These are phyloP conservation scores for Tylopilus sp. DNA, from an alignment of 1,284 basidiomycete species.

Conservation along the genomic window DNA sequence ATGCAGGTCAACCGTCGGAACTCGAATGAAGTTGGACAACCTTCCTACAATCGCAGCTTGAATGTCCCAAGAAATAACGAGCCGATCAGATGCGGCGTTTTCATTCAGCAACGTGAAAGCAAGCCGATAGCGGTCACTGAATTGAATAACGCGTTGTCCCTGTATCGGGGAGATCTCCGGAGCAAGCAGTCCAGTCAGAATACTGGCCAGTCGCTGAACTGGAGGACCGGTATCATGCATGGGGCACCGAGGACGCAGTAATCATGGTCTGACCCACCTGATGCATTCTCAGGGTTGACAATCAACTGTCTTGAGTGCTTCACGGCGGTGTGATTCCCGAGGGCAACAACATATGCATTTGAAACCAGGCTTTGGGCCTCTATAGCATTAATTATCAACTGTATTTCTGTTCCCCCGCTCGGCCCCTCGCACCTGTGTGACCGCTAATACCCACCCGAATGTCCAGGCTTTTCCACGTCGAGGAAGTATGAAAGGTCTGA, in stretches of 20 bases:
- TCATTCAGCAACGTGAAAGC: constrained; percentile 86
- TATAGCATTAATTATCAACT: constrained; percentile 15
- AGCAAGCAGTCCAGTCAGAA: constrained; percentile 46
- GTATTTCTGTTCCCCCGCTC: background rate
- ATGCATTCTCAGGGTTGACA: constrained; percentile 26
- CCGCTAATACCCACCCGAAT: constrained; percentile 29
- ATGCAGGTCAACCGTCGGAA: constrained; percentile 15
- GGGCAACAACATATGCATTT: constrained; percentile 21
- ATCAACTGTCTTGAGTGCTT: constrained; percentile 20
- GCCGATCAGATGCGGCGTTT: constrained; percentile 67
- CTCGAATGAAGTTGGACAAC: constrained; percentile 26
- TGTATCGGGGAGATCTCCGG: constrained; percentile 45
- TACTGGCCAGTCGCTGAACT: constrained; percentile 37
- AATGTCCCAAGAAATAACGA: constrained; percentile 71
- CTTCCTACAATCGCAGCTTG: constrained; percentile 58
- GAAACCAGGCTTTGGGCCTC: constrained; percentile 12
- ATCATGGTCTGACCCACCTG: constrained; percentile 24
- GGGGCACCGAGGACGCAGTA: constrained; percentile 8
- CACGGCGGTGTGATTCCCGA: constrained; percentile 28
- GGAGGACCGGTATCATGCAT: constrained; percentile 1
- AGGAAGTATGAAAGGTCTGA: constrained; percentile 20
- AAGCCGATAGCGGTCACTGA: constrained; percentile 74
- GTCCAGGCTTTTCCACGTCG: constrained; percentile 40
- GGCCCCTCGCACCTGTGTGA: constrained; percentile 27
- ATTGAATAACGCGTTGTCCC: constrained; percentile 64